These are phyloP conservation scores for Tuber aestivum DNA, from an alignment of 495 filamentous ascomycete genomes.

Conservation along the genomic window DNA sequence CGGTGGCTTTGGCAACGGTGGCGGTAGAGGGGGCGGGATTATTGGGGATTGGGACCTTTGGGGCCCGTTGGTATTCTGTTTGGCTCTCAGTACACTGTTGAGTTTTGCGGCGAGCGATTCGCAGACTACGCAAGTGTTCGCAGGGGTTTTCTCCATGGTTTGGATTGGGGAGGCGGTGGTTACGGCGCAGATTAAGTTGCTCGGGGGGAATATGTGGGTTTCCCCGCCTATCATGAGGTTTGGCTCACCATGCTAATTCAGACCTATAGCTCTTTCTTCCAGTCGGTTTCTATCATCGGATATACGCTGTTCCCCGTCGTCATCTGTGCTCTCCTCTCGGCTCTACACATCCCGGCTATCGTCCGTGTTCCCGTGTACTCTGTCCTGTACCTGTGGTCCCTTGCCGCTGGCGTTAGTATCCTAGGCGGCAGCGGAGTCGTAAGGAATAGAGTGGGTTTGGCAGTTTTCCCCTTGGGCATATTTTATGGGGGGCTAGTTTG, in stretches of 20 bases:
- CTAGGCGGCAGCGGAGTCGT: conserved; percentile 90
- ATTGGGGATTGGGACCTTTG: conserved; percentile 96
- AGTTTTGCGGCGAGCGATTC: conserved; percentile 66
- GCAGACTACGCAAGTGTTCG: conserved; percentile 84
- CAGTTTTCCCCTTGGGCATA: conserved; percentile 91
- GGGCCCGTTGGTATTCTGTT: conserved; percentile 89
- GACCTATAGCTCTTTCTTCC: conserved; percentile 77
- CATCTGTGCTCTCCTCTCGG: conserved; percentile 83
- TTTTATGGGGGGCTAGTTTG: conserved; percentile 92
- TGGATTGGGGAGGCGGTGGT: conserved; percentile 97
- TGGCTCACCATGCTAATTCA: conserved; percentile 16
- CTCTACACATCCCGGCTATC: conserved; percentile 67
- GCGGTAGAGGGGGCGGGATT: conserved; percentile 66
- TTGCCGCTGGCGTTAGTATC: conserved; percentile 93
- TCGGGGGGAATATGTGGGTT: conserved; percentile 94
- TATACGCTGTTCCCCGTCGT: conserved; percentile 99
- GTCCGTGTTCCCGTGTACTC: conserved; percentile 83
- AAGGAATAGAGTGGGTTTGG: conserved; percentile 87
- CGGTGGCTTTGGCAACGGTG: conserved; percentile 59
- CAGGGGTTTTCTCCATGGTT: conserved; percentile 89
- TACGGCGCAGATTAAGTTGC: conserved; percentile 94
- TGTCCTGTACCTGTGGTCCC: conserved; percentile 78
- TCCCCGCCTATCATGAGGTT: not conserved
- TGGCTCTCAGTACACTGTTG: conserved; percentile 77
- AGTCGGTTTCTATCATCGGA: conserved; percentile 93